These are phyloP conservation scores for Bondarzewia mesenterica DNA, from an alignment of 1,284 basidiomycete genomes.

Conservation along the genomic window DNA sequence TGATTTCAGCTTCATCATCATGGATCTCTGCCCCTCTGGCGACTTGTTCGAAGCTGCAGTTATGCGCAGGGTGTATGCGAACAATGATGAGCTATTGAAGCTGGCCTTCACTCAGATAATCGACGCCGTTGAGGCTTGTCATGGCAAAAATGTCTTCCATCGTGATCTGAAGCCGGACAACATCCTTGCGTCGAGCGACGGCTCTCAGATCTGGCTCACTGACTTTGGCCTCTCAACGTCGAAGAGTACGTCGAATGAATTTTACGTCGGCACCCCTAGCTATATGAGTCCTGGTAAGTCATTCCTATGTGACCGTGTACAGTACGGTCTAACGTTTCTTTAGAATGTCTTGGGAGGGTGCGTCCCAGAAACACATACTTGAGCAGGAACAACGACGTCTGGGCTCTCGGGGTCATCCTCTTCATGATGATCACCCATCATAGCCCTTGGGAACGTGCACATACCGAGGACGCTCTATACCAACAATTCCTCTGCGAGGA, in stretches of 20 bases:
- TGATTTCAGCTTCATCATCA: slow-evolving; percentile 46
- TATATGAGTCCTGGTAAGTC: slow-evolving; percentile 55
- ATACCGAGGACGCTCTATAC: slow-evolving; percentile 54
- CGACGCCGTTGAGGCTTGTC: slow-evolving; percentile 56
- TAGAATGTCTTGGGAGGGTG: slow-evolving; percentile 24
- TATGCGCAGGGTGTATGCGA: slow-evolving; percentile 35
- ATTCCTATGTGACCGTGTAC: background rate
- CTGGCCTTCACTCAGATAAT: slow-evolving; percentile 50
- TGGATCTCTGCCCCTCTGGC: slow-evolving; percentile 57
- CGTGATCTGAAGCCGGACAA: slow-evolving; percentile 75
- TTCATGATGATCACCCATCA: slow-evolving; percentile 79
- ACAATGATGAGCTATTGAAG: slow-evolving; percentile 42
- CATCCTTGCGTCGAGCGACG: slow-evolving; percentile 47
- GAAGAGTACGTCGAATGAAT: slow-evolving; percentile 37
- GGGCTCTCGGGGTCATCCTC: slow-evolving; percentile 58
- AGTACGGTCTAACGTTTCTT: background rate
- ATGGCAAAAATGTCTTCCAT: slow-evolving; percentile 53
- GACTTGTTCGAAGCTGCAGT: slow-evolving; percentile 61
- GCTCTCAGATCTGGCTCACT: slow-evolving; percentile 39
- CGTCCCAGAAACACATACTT: slow-evolving; percentile 40
- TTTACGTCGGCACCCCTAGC: slow-evolving; percentile 43
- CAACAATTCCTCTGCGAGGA: background rate
- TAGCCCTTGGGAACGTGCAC: slow-evolving; percentile 83
- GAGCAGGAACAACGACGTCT: slow-evolving; percentile 77
- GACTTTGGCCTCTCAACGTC: slow-evolving; percentile 69